phyloP scores from a whole-genome alignment of 495 filamentous ascomycete species.

The Cryomyces minteri region DNA sequence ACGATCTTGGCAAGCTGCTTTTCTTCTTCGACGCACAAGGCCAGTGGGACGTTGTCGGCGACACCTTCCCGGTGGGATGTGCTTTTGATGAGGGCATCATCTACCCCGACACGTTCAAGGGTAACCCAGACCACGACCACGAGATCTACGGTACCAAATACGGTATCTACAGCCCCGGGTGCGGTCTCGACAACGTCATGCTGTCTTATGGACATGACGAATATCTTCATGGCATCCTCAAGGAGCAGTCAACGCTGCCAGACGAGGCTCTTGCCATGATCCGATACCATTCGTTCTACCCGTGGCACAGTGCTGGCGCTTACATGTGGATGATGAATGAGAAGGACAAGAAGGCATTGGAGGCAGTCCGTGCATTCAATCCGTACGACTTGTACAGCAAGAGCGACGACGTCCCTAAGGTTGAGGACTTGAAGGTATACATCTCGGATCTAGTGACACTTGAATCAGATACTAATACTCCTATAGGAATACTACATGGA shows the following conservation, averaged over 20 bases:
- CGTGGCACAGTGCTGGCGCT: constrained; percentile 67
- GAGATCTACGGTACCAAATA: constrained; percentile 48
- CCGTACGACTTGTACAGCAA: constrained; percentile 88
- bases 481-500: constrained; percentile 57
- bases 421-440: constrained; percentile 49
- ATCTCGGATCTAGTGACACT: not conserved
- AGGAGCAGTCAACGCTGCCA: constrained; percentile 59
- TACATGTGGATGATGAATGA: constrained; percentile 68
- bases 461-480: constrained; percentile 2
- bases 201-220: constrained; percentile 87
- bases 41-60: constrained; percentile 87
- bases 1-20: constrained; percentile 76
- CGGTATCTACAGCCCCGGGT: constrained; percentile 62
- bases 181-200: constrained; percentile 70
- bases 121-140: constrained; percentile 50
- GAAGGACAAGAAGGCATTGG: constrained; percentile 58
- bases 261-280: constrained; percentile 77
- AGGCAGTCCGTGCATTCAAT: constrained; percentile 71
- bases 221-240: constrained; percentile 71
- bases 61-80: constrained; percentile 85
- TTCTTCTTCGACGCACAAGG: constrained; percentile 68
- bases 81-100: constrained; percentile 60
- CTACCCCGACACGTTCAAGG: constrained; percentile 53
- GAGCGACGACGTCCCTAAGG: constrained; percentile 59
- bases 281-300: constrained; percentile 77